These are phyloP conservation scores for Pichia pseudocactophila DNA, from an alignment of 805 yeast species.

Conservation along the genomic window DNA sequence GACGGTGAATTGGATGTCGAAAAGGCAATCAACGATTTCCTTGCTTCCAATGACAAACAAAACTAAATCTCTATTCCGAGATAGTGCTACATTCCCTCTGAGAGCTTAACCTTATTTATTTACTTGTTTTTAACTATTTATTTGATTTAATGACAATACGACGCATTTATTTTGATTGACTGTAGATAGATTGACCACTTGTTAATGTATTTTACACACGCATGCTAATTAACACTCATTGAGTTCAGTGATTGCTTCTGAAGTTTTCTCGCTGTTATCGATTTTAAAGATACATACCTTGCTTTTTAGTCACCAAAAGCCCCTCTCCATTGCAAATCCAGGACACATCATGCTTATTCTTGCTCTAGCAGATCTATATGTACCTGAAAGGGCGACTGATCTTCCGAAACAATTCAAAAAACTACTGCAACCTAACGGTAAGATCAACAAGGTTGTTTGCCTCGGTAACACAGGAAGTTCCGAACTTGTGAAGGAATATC, in stretches of 20 bases:
- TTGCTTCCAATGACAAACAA: slow-evolving; percentile 19
- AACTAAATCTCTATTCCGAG: too few relatives aligned
- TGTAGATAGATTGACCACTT: too few relatives aligned
- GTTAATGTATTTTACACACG: neutral
- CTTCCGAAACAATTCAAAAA: slow-evolving; percentile 58
- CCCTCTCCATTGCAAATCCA: too few relatives aligned
- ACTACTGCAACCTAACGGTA: slow-evolving; percentile 66
- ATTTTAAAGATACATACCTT: neutral
- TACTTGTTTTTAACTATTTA: slow-evolving; percentile 1
- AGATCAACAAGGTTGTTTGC: slow-evolving; percentile 76
- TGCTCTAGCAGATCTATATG: slow-evolving; percentile 83
- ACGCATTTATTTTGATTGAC: neutral
- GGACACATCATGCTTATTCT: slow-evolving; percentile 50
- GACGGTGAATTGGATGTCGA: slow-evolving; percentile 26
- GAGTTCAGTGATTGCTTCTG: too few relatives aligned
- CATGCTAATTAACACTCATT: too few relatives aligned
- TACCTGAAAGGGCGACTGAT: slow-evolving; percentile 76
- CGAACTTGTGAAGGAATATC: slow-evolving; percentile 49
- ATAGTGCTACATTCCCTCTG: too few relatives aligned
- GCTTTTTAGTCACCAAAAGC: too few relatives aligned
- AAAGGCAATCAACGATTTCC: slow-evolving; percentile 25
- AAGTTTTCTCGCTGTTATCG: too few relatives aligned
- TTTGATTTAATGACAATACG: neutral
- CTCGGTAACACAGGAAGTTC: slow-evolving; percentile 77
- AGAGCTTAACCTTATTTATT: neutral